These are phyloP conservation scores for Asclepias syriaca DNA, from an alignment of 257 asterid species.

Conservation along the genomic window DNA sequence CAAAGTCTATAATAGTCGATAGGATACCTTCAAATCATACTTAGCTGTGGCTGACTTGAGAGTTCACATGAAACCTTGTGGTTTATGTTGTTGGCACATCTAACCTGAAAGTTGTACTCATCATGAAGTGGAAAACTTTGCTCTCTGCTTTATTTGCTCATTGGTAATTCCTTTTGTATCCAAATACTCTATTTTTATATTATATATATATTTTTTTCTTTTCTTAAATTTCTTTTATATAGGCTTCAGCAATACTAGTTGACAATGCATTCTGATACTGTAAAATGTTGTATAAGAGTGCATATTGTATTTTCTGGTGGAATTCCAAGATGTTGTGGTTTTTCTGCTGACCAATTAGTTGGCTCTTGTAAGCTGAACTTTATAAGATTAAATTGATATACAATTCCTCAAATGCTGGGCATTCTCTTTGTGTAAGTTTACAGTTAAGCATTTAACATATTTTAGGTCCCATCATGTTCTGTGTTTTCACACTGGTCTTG, in stretches of 20 bases:
- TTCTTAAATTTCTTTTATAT: no score
- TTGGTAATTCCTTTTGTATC: background rate
- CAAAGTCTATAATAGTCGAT: slow-evolving; percentile 17
- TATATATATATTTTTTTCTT: background rate
- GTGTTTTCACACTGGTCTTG: slow-evolving; percentile 22
- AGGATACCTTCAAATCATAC: slow-evolving; percentile 9
- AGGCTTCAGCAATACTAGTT: background rate
- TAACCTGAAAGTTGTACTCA: slow-evolving; percentile 9
- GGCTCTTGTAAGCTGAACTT: background rate
- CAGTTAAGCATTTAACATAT: background rate
- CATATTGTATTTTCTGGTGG: background rate
- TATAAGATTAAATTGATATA: slow-evolving; percentile 9
- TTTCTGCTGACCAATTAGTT: background rate
- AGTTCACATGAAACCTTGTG: background rate
- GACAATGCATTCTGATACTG: background rate
- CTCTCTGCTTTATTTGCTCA: slow-evolving; percentile 3
- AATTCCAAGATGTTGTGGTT: background rate
- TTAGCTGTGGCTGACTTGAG: slow-evolving; percentile 11
- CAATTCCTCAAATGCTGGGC: slow-evolving; percentile 6
- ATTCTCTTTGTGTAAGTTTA: background rate
- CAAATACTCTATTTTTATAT: background rate
- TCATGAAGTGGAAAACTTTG: slow-evolving; percentile 15
- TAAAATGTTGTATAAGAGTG: slow-evolving; percentile 1
- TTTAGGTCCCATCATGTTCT: slow-evolving; percentile 11
- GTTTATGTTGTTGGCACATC: background rate